phyloP scores from a whole-genome alignment of 257 asterid species.

The Coffea eugenioides region DNA sequence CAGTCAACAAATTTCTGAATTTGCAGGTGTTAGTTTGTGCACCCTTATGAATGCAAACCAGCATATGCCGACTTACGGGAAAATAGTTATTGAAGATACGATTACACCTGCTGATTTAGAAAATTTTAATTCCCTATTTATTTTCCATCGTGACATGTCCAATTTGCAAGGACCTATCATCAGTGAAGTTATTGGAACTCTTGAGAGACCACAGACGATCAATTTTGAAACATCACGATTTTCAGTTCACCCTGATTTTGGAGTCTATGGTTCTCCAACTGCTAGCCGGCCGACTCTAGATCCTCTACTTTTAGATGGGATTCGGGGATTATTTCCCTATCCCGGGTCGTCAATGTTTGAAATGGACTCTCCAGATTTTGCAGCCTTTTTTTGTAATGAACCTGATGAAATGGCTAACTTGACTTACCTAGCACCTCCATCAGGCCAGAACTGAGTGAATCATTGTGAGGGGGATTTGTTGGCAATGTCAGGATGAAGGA shows the following conservation, averaged over 20 bases:
- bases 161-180: background rate
- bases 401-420: background rate
- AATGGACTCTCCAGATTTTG: background rate
- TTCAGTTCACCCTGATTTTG: background rate
- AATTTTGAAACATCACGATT: background rate
- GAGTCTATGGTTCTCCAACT: background rate
- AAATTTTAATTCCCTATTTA: background rate
- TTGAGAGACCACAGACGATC: background rate
- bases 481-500: background rate
- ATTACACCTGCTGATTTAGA: constrained; percentile 4
- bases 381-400: background rate
- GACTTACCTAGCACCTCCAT: background rate
- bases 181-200: background rate
- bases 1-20: background rate
- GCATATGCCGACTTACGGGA: background rate
- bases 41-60: background rate
- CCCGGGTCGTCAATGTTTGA: background rate
- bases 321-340: background rate
- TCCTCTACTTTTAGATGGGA: background rate
- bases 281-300: background rate
- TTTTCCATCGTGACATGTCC: background rate
- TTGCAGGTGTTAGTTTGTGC: background rate
- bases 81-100: background rate
- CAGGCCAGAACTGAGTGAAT: background rate
- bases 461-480: background rate